Base-by-base conservation (phyloP, 2,329 filamentous ascomycete species). In the Erysiphe pulchra region DNA sequence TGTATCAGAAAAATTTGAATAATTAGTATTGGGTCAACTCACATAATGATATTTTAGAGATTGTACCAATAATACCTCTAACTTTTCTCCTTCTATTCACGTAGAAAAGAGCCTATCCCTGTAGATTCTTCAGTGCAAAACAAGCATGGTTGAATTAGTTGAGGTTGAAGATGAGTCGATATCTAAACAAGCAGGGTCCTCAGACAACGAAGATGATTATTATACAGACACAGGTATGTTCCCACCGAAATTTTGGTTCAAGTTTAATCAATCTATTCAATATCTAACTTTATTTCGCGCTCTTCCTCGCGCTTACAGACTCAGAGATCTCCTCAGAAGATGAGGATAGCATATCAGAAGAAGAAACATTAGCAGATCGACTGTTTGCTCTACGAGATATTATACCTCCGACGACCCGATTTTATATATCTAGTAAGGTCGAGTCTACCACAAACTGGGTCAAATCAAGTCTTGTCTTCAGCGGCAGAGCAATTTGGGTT, bases 121-220 rank as follows among this genome's bases (percentile, higher is more conserved):
- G 20, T 24, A 24, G 6, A 24, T 24, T 24, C 20, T 24, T 40
- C 18, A 18, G 18, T 17, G 12, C n/a, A 18, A 40, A 44, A 34
- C 12, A 12, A 44, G 63, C 57, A 94, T 95, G 87, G 87, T 95
- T 63, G 84, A 87, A 65, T 82, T 95, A 60, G 82, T 84, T 61
- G 87, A 95, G 70, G 87, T 95, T 59, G 79, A 92, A 61, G 87
- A 95, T 62, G 86, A 94, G 71, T 82, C 92, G 69, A 70, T 79
- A 65, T 68, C 73, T 62, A 66, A 71, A 55, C 77, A 80, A 63
- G 65, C 70, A 54, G 77, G 80, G 57, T 65, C 75, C 50, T 68
- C 73, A 47, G 73, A 77, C 49, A 77, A 85, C 54, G 79, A 90
- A 39, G 71, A 74, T 47, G 83, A 92, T 48, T 86, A 86, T 59